Conservation (phyloP, 176 grass and related monocot genomes). For the Oryza officinalis region DNA sequence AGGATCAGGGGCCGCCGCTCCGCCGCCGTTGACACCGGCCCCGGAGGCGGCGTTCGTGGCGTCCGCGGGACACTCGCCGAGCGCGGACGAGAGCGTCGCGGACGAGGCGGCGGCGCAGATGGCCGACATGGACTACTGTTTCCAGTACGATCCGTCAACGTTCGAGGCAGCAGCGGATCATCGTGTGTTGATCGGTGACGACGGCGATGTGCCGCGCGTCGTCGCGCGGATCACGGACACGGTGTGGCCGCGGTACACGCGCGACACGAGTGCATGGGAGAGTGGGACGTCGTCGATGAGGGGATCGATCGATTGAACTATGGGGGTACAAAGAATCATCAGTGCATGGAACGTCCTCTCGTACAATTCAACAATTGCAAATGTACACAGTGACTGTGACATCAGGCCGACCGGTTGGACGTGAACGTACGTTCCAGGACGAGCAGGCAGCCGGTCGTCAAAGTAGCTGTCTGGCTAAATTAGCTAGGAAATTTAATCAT, state of each 20-base stretch:
- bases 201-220: not conserved
- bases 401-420: not conserved
- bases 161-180: not conserved
- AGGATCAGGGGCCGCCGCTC: too few species aligned
- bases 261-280: not conserved
- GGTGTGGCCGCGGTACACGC: not conserved
- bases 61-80: not conserved
- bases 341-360: not conserved
- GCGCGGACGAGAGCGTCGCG: not conserved
- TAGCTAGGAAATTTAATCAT: not conserved
- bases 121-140: not conserved
- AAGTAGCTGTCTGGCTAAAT: not conserved
- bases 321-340: not conserved
- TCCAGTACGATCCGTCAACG: not conserved
- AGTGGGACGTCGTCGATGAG: not conserved
- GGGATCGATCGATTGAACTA: not conserved
- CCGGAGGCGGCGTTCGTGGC: not conserved
- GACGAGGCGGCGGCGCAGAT: not conserved
- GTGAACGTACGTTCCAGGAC: not conserved
- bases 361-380: not conserved
- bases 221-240: not conserved
- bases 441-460: not conserved
- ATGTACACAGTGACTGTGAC: not conserved
- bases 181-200: not conserved
- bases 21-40: not conserved